Percentiles rank a stretch among this genome's conserved stretches.
These are phyloP conservation scores for Corymbia calophylla DNA, from an alignment of 441 rosid species.

Conservation along the genomic window DNA sequence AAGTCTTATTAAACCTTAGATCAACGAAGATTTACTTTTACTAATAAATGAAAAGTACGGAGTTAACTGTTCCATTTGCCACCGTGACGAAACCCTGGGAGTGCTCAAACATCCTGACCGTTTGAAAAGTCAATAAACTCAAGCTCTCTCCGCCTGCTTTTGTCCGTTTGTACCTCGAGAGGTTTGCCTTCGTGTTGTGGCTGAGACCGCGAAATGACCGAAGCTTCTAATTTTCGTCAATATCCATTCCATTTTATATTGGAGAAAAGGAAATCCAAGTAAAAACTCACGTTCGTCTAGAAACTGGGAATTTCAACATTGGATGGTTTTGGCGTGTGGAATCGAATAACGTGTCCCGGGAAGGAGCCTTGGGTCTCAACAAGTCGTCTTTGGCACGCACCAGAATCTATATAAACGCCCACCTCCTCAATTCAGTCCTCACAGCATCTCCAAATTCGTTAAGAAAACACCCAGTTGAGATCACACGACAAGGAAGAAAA, in stretches of 20 bases:
- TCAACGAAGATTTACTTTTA: background rate
- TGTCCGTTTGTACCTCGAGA: background rate
- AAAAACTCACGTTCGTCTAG: background rate
- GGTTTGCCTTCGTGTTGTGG: too few relatives aligned
- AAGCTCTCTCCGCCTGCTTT: background rate
- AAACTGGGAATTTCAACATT: background rate
- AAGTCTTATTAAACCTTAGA: background rate
- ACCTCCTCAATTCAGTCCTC: background rate
- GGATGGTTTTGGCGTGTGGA: background rate
- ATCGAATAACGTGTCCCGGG: background rate
- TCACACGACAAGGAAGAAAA: background rate
- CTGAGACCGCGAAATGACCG: background rate
- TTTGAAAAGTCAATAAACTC: background rate
- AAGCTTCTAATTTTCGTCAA: background rate
- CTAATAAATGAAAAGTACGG: background rate
- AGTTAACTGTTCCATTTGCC: background rate
- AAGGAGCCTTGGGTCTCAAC: background rate
- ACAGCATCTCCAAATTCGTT: background rate
- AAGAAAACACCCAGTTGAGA: background rate
- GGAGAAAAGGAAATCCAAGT: background rate
- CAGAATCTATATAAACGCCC: background rate
- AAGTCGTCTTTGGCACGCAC: background rate
- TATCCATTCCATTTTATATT: background rate
- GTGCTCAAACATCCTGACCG: background rate
- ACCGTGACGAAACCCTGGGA: background rate